These are phyloP conservation scores for Tetrapisispora nanseiensis DNA, from an alignment of 805 yeast species.

Conservation along the genomic window DNA sequence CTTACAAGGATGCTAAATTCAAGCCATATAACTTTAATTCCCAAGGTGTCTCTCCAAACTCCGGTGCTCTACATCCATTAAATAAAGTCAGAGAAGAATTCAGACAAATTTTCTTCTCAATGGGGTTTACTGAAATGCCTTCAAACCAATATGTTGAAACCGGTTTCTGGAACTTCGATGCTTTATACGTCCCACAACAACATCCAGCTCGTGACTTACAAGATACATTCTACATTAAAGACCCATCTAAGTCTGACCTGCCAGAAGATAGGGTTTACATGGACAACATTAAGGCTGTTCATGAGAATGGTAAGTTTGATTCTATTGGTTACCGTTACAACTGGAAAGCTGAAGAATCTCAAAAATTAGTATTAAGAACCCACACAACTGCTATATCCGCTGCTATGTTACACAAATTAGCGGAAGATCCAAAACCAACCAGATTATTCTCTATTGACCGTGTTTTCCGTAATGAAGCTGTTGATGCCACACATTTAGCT, in stretches of 20 bases:
- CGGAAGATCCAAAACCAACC: conserved; percentile 78
- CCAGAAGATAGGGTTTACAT: conserved; percentile 78
- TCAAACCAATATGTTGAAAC: conserved; percentile 96
- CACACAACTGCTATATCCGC: conserved; percentile 96
- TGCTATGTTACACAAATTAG: conserved; percentile 75
- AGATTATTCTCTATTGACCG: conserved; percentile 94
- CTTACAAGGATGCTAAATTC: conserved; percentile 77
- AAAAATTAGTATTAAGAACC: conserved; percentile 87
- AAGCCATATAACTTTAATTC: conserved; percentile 95
- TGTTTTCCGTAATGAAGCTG: conserved; percentile 99
- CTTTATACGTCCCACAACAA: conserved; percentile 95
- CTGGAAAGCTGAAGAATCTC: conserved; percentile 87
- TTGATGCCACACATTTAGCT: conserved; percentile 97
- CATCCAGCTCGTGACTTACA: conserved; percentile 99
- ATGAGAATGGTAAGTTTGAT: conserved; percentile 82
- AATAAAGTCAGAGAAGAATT: conserved; percentile 96
- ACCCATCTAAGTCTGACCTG: conserved; percentile 69
- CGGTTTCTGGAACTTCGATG: conserved; percentile 98
- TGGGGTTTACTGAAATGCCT: conserved; percentile 99
- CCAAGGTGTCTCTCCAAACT: conserved; percentile 75
- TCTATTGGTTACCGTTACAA: conserved; percentile 98
- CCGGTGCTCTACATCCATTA: conserved; percentile 95
- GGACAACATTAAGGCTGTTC: conserved; percentile 72
- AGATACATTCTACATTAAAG: conserved; percentile 95
- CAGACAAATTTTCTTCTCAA: conserved; percentile 91